A percentile compares a stretch with the other conserved stretches of the same genome.
Evolutionary conservation across 805 yeast genomes (phyloP).

Genomic region (Myxozyma mucilagina): DNA sequence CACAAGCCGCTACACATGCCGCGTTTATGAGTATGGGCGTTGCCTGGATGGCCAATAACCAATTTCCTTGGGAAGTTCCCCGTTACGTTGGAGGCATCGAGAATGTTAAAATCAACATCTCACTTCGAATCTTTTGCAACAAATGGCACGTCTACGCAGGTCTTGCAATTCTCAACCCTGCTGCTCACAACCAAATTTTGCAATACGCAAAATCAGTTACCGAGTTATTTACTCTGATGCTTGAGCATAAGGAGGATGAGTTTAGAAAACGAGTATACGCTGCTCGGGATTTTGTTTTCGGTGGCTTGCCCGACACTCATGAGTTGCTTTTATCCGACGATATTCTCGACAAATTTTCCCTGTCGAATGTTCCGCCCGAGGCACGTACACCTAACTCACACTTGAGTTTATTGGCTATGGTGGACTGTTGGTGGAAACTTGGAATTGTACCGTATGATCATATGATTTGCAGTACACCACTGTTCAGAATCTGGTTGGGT

Average conservation of each 20-base stretch:
- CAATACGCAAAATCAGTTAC: conserved; percentile 86
- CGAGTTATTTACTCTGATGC: conserved; percentile 79
- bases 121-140: conserved; percentile 85
- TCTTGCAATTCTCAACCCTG: conserved; percentile 90
- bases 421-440: conserved; percentile 86
- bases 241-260: conserved; percentile 62
- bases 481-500: conserved; percentile 88
- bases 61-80: conserved; percentile 86
- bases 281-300: conserved; percentile 78
- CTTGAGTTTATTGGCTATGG: conserved; percentile 82
- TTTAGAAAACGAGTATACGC: conserved; percentile 56
- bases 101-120: conserved; percentile 91
- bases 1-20: conserved; percentile 98
- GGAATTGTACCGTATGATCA: conserved; percentile 94
- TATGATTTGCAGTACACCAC: conserved; percentile 92
- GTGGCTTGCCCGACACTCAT: conserved; percentile 51
- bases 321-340: conserved; percentile 73
- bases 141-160: conserved; percentile 99
- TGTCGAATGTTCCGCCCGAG: conserved; percentile 66
- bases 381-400: conserved; percentile 80
- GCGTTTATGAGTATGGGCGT: conserved; percentile 96
- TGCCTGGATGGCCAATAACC: conserved; percentile 82
- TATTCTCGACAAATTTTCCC: conserved; percentile 74
- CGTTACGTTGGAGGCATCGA: conserved; percentile 93
- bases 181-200: conserved; percentile 86